A percentile compares a stretch with the other conserved stretches of the same genome.
Evolutionary conservation across 1,284 basidiomycete species (phyloP).

Genomic region (Apiotrichum veenhuisii): DNA sequence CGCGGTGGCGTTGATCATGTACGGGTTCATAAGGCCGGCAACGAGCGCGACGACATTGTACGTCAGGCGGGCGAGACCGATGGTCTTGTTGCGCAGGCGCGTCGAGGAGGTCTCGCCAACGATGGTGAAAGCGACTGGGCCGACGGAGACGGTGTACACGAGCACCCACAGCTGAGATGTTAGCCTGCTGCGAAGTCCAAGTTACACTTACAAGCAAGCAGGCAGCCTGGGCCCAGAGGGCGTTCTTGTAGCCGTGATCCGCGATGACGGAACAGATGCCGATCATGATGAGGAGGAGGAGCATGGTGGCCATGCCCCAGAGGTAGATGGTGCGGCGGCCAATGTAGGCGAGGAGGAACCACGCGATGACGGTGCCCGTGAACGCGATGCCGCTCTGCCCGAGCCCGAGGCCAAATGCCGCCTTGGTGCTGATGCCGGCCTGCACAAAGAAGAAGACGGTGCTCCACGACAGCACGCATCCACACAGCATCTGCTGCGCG

Average conservation of each 20-base stretch:
- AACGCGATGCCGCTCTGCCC: neutral
- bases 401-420: constrained; percentile 8
- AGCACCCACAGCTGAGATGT: neutral
- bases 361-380: constrained; percentile 1
- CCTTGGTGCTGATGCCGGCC: constrained; percentile 3
- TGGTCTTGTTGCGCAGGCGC: constrained; percentile 49
- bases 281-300: constrained; percentile 36
- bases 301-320: constrained; percentile 37
- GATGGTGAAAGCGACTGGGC: constrained; percentile 34
- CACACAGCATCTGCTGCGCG: constrained; percentile 22
- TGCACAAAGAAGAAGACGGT: constrained; percentile 21
- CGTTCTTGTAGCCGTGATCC: neutral
- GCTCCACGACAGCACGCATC: neutral
- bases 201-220: constrained; percentile 18
- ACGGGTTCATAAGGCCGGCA: constrained; percentile 13
- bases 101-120: constrained; percentile 45
- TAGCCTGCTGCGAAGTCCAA: no score
- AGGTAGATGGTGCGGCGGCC: constrained; percentile 46
- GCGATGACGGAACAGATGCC: constrained; percentile 35
- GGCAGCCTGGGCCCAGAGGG: neutral
- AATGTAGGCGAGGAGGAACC: neutral
- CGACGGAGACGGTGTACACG: constrained; percentile 21
- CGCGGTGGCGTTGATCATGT: constrained; percentile 42
- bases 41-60: constrained; percentile 40
- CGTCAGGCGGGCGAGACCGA: constrained; percentile 49